A percentile compares a stretch with the other conserved stretches of the same genome.
Conservation (phyloP, 257 asterid genomes). For the Catharanthus roseus region DNA sequence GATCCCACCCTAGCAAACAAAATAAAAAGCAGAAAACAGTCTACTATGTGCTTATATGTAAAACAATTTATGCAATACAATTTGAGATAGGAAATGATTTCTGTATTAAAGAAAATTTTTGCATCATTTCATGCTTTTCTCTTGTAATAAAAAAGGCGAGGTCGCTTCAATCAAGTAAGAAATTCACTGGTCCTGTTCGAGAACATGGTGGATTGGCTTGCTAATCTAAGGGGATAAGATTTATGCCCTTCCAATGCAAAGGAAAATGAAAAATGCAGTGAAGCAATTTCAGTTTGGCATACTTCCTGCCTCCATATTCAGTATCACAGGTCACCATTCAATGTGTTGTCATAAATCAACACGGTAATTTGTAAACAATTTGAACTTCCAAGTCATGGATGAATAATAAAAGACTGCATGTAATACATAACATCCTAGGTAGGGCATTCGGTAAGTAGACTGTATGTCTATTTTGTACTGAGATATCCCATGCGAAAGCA, state of each 20-base stretch:
- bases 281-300: neutral
- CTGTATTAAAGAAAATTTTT: neutral
- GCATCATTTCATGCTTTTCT: neutral
- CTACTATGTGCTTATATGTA: neutral
- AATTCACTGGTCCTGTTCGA: neutral
- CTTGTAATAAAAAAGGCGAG: neutral
- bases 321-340: too few relatives aligned
- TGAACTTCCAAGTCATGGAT: too few relatives aligned
- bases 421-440: neutral
- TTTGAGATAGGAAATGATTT: neutral
- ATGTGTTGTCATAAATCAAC: too few relatives aligned
- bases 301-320: too few relatives aligned
- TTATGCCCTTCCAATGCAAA: neutral
- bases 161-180: neutral
- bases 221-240: neutral
- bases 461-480: too few relatives aligned
- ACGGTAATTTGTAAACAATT: too few relatives aligned
- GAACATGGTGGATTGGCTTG: neutral
- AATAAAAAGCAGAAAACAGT: slow-evolving; percentile 6
- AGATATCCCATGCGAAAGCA: neutral
- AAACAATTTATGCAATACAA: neutral
- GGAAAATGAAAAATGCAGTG: neutral
- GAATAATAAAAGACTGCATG: too few relatives aligned
- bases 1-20: slow-evolving; percentile 55
- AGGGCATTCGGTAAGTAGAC: neutral